Percentiles rank a stretch among this genome's conserved stretches.
These are phyloP conservation scores for Talaromyces thailandensis DNA, from an alignment of 495 filamentous ascomycete species.

Conservation along the genomic window DNA sequence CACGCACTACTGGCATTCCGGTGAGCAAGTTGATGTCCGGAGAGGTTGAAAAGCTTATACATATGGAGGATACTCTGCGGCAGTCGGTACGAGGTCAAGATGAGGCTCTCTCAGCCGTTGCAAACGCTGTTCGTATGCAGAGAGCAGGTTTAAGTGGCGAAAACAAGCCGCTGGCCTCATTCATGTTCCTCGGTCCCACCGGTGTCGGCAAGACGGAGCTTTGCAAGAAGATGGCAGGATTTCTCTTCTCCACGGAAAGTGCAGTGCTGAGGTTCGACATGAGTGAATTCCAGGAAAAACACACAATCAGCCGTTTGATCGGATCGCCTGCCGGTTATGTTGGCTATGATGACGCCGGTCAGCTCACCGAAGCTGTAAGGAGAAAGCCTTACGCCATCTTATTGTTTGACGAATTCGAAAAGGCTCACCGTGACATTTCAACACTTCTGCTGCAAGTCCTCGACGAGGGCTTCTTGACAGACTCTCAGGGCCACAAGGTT, in stretches of 20 bases:
- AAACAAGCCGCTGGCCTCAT: constrained; percentile 82
- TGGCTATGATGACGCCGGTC: constrained; percentile 94
- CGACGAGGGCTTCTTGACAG: constrained; percentile 93
- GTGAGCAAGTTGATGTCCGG: constrained; percentile 84
- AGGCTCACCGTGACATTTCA: constrained; percentile 92
- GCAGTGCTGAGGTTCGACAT: constrained; percentile 95
- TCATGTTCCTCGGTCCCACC: constrained; percentile 97
- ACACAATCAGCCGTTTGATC: constrained; percentile 88
- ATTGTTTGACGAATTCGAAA: constrained; percentile 96
- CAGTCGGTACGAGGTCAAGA: constrained; percentile 87
- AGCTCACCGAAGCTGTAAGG: constrained; percentile 90
- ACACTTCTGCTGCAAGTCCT: constrained; percentile 90
- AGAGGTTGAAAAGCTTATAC: constrained; percentile 83
- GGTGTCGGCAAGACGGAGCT: constrained; percentile 96
- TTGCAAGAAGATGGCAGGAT: constrained; percentile 89
- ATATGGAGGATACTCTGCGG: constrained; percentile 87
- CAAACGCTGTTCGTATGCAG: constrained; percentile 91
- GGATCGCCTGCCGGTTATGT: constrained; percentile 90
- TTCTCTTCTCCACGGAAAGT: constrained; percentile 84
- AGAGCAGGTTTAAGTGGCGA: constrained; percentile 85
- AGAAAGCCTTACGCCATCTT: constrained; percentile 94
- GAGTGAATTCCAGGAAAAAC: constrained; percentile 96
- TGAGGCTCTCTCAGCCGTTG: constrained; percentile 81
- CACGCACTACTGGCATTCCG: constrained; percentile 84
- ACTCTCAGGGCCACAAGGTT: constrained; percentile 90